phyloP scores from a whole-genome alignment of 2,329 filamentous ascomycete genomes.

The Phaeomoniella chlamydospora region DNA sequence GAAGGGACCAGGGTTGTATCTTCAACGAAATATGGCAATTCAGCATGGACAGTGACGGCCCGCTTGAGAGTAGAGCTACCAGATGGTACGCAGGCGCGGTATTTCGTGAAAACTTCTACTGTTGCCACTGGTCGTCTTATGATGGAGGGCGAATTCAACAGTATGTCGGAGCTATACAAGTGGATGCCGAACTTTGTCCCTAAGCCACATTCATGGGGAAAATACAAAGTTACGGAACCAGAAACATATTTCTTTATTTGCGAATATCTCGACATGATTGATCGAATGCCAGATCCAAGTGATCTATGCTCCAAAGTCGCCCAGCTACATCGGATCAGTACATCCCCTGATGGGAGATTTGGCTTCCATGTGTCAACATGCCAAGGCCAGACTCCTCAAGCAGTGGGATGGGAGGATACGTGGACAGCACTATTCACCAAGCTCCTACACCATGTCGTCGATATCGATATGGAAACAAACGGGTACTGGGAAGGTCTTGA shows the following conservation, averaged over 20 bases:
- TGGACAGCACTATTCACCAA: slow-evolving; percentile 25
- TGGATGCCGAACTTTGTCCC: slow-evolving; percentile 1
- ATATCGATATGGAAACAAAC: slow-evolving; percentile 16
- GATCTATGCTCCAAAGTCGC: slow-evolving; percentile 3
- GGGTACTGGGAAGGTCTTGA: slow-evolving; percentile 18
- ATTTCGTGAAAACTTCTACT: background rate
- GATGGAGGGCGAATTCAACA: background rate
- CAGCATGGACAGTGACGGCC: background rate
- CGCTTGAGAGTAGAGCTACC: background rate
- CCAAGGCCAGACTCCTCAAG: slow-evolving; percentile 15
- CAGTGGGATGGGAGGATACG: slow-evolving; percentile 19
- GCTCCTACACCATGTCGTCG: slow-evolving; percentile 9
- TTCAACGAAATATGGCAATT: background rate
- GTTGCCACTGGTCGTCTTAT: background rate
- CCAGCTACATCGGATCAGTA: slow-evolving; percentile 3
- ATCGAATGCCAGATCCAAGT: slow-evolving; percentile 2
- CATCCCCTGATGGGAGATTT: slow-evolving; percentile 17
- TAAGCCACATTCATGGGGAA: slow-evolving; percentile 2
- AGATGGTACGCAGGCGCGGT: background rate
- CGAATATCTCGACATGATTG: slow-evolving; percentile 5
- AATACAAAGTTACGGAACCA: slow-evolving; percentile 2
- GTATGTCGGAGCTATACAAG: background rate
- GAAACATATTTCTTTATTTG: slow-evolving; percentile 5
- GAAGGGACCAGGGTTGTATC: background rate
- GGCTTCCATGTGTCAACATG: slow-evolving; percentile 21